Conservation (phyloP, 495 filamentous ascomycete genomes). For the Penicillium pancosmium region DNA sequence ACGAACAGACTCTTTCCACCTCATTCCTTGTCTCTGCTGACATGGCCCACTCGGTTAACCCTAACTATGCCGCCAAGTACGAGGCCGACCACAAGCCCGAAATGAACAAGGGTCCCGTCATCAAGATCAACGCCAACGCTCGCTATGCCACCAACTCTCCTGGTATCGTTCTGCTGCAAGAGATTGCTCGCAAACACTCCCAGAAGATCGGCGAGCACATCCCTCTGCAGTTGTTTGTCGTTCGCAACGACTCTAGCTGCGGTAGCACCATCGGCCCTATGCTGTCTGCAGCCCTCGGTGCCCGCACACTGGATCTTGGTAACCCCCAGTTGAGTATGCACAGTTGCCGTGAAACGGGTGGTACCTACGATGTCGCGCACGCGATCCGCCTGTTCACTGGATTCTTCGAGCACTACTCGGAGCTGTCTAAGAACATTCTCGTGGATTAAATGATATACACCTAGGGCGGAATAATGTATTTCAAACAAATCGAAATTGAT, state of each 20-base stretch:
- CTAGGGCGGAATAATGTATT: neutral
- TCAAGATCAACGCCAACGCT: constrained; percentile 98
- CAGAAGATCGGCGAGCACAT: constrained; percentile 57
- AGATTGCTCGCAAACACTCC: constrained; percentile 70
- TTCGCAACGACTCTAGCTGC: constrained; percentile 91
- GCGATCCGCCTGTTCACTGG: constrained; percentile 83
- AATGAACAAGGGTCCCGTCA: constrained; percentile 94
- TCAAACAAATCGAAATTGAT: neutral
- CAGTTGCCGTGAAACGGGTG: constrained; percentile 90
- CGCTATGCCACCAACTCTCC: constrained; percentile 96
- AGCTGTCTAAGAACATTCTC: constrained; percentile 71
- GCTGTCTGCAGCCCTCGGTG: constrained; percentile 81
- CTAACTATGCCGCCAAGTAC: constrained; percentile 91
- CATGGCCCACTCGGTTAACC: constrained; percentile 94
- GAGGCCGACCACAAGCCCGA: constrained; percentile 87
- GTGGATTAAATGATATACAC: constrained; percentile 58
- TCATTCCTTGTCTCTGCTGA: constrained; percentile 96
- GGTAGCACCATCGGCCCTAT: constrained; percentile 97
- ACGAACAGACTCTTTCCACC: constrained; percentile 89
- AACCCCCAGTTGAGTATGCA: constrained; percentile 99
- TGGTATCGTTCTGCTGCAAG: constrained; percentile 89
- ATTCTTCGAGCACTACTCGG: constrained; percentile 82
- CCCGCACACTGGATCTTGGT: constrained; percentile 87
- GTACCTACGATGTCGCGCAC: constrained; percentile 84
- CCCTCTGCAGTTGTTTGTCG: constrained; percentile 93